Percentiles rank a stretch among this genome's conserved stretches.
Evolutionary conservation across 2,329 filamentous ascomycete genomes (phyloP).

Genomic region (Colletotrichum scovillei): DNA sequence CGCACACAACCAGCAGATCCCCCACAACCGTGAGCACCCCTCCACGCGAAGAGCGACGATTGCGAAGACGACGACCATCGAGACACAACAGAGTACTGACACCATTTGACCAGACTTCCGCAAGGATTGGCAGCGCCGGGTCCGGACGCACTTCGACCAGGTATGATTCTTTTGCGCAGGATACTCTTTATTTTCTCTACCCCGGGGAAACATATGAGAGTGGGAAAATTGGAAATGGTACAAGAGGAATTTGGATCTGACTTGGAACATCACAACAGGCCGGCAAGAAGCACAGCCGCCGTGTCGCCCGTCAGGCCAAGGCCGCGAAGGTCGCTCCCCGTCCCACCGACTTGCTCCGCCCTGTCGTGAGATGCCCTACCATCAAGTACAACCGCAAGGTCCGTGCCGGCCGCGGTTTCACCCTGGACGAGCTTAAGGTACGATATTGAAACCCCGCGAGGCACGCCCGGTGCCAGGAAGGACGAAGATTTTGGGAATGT

Average conservation of each 20-base stretch:
- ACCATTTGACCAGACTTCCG: slow-evolving; percentile 79
- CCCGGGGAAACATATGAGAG: slow-evolving; percentile 37
- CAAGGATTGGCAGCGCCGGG: slow-evolving; percentile 99
- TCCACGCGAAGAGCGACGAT: slow-evolving; percentile 40
- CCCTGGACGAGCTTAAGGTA: slow-evolving; percentile 98
- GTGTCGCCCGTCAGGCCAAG: slow-evolving; percentile 92
- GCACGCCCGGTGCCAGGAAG: not conserved
- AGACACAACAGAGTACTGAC: slow-evolving; percentile 48
- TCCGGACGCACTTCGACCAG: slow-evolving; percentile 99
- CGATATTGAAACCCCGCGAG: slow-evolving; percentile 37
- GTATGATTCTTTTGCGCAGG: slow-evolving; percentile 64
- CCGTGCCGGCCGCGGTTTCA: slow-evolving; percentile 97
- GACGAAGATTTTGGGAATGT: not conserved
- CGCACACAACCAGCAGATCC: slow-evolving; percentile 99
- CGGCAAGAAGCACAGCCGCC: slow-evolving; percentile 94
- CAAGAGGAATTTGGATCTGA: slow-evolving; percentile 37
- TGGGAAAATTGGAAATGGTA: slow-evolving; percentile 28
- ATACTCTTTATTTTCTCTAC: not conserved
- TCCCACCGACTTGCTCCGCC: slow-evolving; percentile 96
- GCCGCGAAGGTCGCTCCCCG: slow-evolving; percentile 94
- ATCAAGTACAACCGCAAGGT: slow-evolving; percentile 99
- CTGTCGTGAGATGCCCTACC: slow-evolving; percentile 96
- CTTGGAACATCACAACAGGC: slow-evolving; percentile 66
- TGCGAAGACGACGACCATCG: slow-evolving; percentile 38
- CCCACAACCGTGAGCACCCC: slow-evolving; percentile 84